Base-by-base conservation (phyloP, 345 rosid genomes). In the Gossypium longicalyx region DNA sequence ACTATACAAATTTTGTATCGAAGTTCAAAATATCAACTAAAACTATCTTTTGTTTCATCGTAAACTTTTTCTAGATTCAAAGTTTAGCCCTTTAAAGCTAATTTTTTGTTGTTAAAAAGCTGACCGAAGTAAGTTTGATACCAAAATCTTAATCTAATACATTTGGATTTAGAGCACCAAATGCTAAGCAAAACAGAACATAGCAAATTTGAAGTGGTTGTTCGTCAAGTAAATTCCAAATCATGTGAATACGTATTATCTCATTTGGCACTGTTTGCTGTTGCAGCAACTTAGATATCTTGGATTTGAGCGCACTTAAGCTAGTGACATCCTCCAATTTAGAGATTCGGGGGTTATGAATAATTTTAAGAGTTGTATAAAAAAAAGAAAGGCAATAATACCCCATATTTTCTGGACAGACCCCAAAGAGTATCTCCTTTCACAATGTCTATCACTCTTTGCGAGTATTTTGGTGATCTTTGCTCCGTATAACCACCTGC, bases 401-500 rank as follows among this genome's bases (percentile, higher is more conserved):
- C 81, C 74, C 79, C 83, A 63, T 74, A 70, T 79, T 74, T 77
- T 74, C 71, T 74, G 34, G 81, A 82, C 47, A 79, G 79, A 13
- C 83, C 83, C 82, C 75, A 82, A 11, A 79, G 81, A 2, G 85
- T 77, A 68, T 82, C 81, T 79, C 85, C 83, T 12, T 41, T 82
- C 49, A 58, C 81, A 52, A 79, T 71, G 62, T 76, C 80, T 12
- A 79, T 17, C 10, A 73, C 59, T 45, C 49, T 60, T 12, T 34
- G 34, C 10, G 66, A 56, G 8, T 29, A 4, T 13, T 66, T 62
- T 9, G 72, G 65, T 49, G 44, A 60, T 41, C 41, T 71, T 67
- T 59, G 76, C 51, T 75, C 79, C 67, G 22, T 22, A 71, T 27
- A 66, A 59, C 17, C 57, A 71, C 38, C 53, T 9, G 61, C 67